A percentile compares a stretch with the other conserved stretches of the same genome.
phyloP scores from a whole-genome alignment of 768 basidiomycete genomes.

The Collybia sordida region DNA sequence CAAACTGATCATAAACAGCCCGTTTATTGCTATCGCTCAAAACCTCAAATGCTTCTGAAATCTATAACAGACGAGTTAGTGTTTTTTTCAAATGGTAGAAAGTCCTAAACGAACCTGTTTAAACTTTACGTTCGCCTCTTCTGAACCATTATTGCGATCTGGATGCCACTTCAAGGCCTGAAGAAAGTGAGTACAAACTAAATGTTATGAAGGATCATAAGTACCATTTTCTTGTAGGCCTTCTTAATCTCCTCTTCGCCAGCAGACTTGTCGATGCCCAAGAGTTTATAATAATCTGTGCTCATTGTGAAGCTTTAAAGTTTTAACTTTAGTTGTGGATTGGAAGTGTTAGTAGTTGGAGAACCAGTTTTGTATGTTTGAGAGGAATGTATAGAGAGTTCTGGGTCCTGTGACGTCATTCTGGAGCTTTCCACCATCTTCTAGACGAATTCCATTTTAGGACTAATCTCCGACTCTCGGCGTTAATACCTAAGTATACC shows the following conservation, averaged over 20 bases:
- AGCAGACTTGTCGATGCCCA: conserved; percentile 75
- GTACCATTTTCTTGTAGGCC: conserved; percentile 92
- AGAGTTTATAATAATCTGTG: conserved; percentile 83
- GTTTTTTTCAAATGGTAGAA: background rate
- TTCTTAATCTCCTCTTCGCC: conserved; percentile 87
- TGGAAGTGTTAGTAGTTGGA: conserved; percentile 3
- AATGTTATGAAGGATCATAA: conserved; percentile 13
- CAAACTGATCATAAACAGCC: conserved; percentile 87
- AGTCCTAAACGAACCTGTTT: conserved; percentile 63
- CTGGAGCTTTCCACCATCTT: conserved; percentile 12
- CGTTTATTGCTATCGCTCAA: conserved; percentile 87
- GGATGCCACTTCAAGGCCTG: conserved; percentile 94
- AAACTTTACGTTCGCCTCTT: conserved; percentile 86
- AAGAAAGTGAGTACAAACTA: conserved; percentile 4
- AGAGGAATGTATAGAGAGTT: background rate
- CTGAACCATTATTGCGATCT: conserved; percentile 84
- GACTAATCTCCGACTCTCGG: too few species aligned
- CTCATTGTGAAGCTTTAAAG: conserved; percentile 53
- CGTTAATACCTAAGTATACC: too few species aligned
- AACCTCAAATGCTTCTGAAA: conserved; percentile 96
- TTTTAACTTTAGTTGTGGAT: conserved; percentile 5
- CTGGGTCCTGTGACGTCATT: background rate
- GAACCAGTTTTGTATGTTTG: conserved; percentile 5
- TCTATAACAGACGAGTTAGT: conserved; percentile 35
- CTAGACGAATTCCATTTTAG: background rate